Percentiles rank a stretch among this genome's conserved stretches.
phyloP scores from a whole-genome alignment of 768 basidiomycete species.

The Boletus edulis region DNA sequence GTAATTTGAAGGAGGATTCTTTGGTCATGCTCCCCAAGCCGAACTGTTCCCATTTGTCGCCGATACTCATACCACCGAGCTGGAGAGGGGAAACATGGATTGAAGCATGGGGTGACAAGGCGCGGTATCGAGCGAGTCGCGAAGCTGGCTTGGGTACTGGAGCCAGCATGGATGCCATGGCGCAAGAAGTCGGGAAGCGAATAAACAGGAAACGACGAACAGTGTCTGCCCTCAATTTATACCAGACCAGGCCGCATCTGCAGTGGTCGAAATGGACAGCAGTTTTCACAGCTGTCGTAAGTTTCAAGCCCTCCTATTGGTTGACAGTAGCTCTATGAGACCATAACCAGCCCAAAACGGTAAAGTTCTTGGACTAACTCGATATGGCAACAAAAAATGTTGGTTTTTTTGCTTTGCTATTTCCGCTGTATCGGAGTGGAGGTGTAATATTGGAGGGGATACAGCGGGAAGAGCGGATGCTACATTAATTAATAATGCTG shows the following conservation, averaged over 20 bases:
- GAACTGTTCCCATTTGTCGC: slow-evolving; percentile 34
- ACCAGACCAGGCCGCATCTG: not conserved
- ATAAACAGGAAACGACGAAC: too few relatives aligned
- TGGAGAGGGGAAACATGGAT: slow-evolving; percentile 43
- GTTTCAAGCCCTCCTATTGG: too few relatives aligned
- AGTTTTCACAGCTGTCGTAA: too few relatives aligned
- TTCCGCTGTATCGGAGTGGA: not conserved
- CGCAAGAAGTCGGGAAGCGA: not conserved
- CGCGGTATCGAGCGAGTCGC: slow-evolving; percentile 33
- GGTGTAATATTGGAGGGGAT: not conserved
- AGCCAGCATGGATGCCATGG: not conserved
- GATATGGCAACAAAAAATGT: too few relatives aligned
- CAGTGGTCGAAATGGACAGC: too few relatives aligned
- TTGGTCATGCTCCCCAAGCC: slow-evolving; percentile 42
- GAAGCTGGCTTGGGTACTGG: slow-evolving; percentile 1
- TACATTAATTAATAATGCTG: too few relatives aligned
- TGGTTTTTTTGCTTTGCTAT: too few relatives aligned
- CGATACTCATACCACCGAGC: slow-evolving; percentile 46
- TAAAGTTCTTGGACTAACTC: too few relatives aligned
- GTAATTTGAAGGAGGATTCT: slow-evolving; percentile 41
- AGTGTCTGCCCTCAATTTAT: not conserved
- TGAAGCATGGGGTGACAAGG: slow-evolving; percentile 34
- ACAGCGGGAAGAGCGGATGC: not conserved
- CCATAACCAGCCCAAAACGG: too few relatives aligned
- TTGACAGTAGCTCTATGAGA: too few relatives aligned